phyloP scores from a whole-genome alignment of 148 eudicot species.

The Polygonum aviculare region DNA sequence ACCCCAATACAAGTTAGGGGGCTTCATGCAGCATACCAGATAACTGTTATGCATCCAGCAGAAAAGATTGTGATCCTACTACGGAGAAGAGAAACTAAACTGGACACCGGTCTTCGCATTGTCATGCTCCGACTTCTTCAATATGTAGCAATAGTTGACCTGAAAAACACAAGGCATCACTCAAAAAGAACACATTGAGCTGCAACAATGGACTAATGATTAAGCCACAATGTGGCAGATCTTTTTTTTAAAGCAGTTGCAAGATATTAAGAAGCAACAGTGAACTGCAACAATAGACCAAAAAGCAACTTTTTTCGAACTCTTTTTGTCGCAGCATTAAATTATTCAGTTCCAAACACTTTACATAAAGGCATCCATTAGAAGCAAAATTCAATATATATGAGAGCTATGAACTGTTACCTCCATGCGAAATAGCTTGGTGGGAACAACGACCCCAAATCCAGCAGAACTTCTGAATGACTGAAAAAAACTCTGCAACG shows the following conservation, averaged over 20 bases:
- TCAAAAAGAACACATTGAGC: background rate
- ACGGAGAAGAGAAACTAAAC: conserved; percentile 75
- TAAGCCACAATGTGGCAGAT: background rate
- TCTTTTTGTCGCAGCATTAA: background rate
- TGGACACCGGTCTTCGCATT: conserved; percentile 80
- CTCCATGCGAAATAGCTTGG: conserved; percentile 86
- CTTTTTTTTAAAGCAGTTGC: background rate
- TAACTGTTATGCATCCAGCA: background rate
- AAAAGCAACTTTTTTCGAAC: background rate
- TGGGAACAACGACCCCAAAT: conserved; percentile 70
- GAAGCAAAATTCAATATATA: background rate
- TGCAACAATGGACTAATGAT: background rate
- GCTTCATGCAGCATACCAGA: background rate
- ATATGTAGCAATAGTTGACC: conserved; percentile 81
- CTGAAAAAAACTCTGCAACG: conserved; percentile 41
- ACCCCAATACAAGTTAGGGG: background rate
- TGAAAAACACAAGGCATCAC: conserved; percentile 18
- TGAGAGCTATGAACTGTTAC: conserved; percentile 21
- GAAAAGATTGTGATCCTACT: conserved; percentile 14
- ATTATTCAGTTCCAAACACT: background rate
- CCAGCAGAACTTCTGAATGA: conserved; percentile 74
- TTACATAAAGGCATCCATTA: background rate
- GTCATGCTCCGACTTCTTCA: conserved; percentile 65
- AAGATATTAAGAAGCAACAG: no score
- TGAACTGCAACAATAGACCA: background rate